Evolutionary conservation across 176 grass and related monocot species (phyloP), one percentile per base, ranked within the genome.

Genomic region (Phoenix roebelenii): DNA sequence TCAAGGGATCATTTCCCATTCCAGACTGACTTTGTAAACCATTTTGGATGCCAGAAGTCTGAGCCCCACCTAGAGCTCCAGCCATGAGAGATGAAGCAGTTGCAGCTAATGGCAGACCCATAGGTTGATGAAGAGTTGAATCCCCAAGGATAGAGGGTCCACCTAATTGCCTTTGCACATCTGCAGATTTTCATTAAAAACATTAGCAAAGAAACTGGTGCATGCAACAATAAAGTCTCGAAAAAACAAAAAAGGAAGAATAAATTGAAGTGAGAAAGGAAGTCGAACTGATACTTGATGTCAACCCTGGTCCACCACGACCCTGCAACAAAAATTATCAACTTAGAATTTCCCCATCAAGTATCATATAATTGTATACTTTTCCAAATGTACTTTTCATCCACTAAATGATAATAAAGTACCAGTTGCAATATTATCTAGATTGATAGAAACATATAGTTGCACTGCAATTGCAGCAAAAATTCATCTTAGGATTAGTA

Each of bases 251-350:
- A 74, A 30, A n/a, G 25, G 16, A 48, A 48, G 9, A 39, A 39
- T 2, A 39, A 39, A 39, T 39, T 39, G 35, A 39, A 39, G 35
- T 39, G 35, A 2, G 3, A 12, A 52, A 51, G 50, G 50, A 61
- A 60, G 59, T 63, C 70, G 62, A 70, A 82, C 84, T 81, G 75
- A 68, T 71, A 64, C 49, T 85, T 80, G 87, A 77, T 82, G 76
- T 50, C 74, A 89, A 82, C 30, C 94, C 94, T 56, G 94, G 94
- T 85, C 94, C 94, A 64, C 94, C 94, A 76, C 88, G 88, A 68
- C 94, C 84, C 94, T 98, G 76, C 25, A 97, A 92, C 60, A 25
- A 55, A 73, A 23, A 16, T 56, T 25, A 61, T 44, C 9, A 44
- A 12, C 35, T 44, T 44, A 68, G 22, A 49, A 19, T 48, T 52